Evolutionary conservation across 1,139 yeast species (phyloP), one percentile per base, ranked within the genome.

Genomic region (Debaryomyces udenii): DNA sequence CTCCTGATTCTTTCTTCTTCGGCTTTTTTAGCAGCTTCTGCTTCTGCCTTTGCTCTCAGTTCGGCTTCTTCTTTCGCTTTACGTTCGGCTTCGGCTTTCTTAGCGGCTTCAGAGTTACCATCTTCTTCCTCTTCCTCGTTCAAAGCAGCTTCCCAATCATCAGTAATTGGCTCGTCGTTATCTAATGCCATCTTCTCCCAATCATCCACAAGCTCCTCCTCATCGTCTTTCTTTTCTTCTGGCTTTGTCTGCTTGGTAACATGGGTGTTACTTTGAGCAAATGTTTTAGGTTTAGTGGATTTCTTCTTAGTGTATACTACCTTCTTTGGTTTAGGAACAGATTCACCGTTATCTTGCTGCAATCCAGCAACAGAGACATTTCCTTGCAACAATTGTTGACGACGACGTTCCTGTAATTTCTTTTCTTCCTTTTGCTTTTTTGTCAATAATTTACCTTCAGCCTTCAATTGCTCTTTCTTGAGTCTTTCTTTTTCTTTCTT

Each of bases 371-470:
- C 89, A 38, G 71, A 68, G 40, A 89, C 78, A 56, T 81, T 81
- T 50, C 91, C 87, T 44, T 84, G 85, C 51, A 93, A 75, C 52
- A 93, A 75, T 55, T 86, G 93, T 52, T 87, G 85, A 64, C 96
- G 87, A 70, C 98, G 88, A 62, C 87, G 86, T 60, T 93, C 98
- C 57, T 84, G 81, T 36, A 84, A 67, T 44, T 83, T 87, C 72
- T 87, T 86, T 61, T 90, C 96, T 66, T 91, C 97, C 67, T 87
- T 89, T 72, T 93, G 99, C 62, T 91, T 93, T 72, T 88, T 93
- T 45, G 97, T 87, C 61, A 86, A 66, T 43, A 80, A 76, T 56
- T 86, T 93, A 57, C 99, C 99, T 66, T 91, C 96, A 18, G 96
- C 95, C 69, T 88, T 87, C 64, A 86, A 73, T 64, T 82, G 86